Conservation (phyloP, 148 eudicot genomes). For the Talinum fruticosum region DNA sequence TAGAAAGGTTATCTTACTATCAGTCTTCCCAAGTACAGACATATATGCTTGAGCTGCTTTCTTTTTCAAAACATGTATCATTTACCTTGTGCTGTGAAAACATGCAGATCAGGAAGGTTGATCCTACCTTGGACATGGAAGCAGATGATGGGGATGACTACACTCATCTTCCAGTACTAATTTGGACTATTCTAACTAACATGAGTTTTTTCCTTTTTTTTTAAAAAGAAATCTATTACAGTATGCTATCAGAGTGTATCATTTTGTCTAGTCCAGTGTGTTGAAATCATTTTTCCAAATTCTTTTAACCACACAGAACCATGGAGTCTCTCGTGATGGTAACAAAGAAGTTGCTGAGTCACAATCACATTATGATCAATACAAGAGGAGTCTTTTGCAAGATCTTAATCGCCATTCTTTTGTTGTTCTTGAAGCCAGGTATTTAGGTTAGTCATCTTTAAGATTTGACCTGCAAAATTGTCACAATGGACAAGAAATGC, state of each 20-base stretch:
- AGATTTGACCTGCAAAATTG: not conserved
- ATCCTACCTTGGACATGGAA: conserved; percentile 94
- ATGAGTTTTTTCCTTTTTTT: no score
- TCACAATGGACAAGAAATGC: not conserved
- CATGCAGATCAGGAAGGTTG: conserved; percentile 83
- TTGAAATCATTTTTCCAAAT: not conserved
- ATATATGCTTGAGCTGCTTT: conserved; percentile 15
- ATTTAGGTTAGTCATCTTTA: conserved; percentile 52
- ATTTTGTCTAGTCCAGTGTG: conserved; percentile 3
- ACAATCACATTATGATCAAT: conserved; percentile 65
- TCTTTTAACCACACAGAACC: conserved; percentile 54
- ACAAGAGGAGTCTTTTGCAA: conserved; percentile 65
- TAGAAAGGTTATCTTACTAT: conserved; percentile 50
- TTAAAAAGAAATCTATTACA: not conserved
- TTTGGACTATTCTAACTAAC: not conserved
- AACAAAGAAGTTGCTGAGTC: conserved; percentile 50
- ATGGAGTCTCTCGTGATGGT: conserved; percentile 57
- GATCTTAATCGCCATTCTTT: conserved; percentile 88
- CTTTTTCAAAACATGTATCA: not conserved
- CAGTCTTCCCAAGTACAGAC: not conserved
- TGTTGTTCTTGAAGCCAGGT: conserved; percentile 93
- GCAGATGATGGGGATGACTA: conserved; percentile 98
- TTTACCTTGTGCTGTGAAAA: conserved; percentile 16
- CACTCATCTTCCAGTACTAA: conserved; percentile 72
- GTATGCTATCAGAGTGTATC: not conserved